Evolutionary conservation across 345 rosid species (phyloP).

Genomic region (Aquilaria yunnanensis): DNA sequence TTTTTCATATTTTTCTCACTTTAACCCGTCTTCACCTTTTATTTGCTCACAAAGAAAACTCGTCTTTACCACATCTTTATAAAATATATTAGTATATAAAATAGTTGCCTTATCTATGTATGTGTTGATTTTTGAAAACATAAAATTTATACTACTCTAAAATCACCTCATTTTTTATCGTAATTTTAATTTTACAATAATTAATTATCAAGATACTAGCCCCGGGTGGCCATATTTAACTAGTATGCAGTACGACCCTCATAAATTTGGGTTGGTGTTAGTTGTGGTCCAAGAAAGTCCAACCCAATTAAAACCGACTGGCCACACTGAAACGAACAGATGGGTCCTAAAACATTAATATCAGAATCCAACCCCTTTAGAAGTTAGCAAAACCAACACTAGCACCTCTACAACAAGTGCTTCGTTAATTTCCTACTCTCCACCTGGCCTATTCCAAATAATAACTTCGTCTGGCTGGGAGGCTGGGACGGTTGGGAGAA

Average conservation of each 20-base stretch:
- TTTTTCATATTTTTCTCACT: no score
- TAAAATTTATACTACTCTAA: no score
- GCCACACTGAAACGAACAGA: background rate
- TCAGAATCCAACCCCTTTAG: background rate
- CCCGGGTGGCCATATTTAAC: no score
- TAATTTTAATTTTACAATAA: no score
- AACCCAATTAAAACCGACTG: background rate
- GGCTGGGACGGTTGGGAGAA: constrained; percentile 35
- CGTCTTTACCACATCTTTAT: no score
- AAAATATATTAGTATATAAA: no score
- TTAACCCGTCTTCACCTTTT: no score
- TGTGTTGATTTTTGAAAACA: no score
- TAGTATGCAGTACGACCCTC: background rate
- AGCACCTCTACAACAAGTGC: background rate
- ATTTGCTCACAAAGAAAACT: no score
- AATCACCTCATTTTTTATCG: no score
- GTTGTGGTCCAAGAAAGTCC: constrained; percentile 15
- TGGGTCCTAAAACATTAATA: background rate
- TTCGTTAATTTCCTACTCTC: background rate
- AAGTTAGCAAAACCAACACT: background rate
- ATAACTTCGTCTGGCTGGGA: constrained; percentile 20
- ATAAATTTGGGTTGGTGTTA: constrained; percentile 34
- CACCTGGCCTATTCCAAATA: constrained; percentile 13
- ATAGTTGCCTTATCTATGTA: no score
- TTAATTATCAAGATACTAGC: no score